Base-by-base conservation (phyloP, 1,284 basidiomycete genomes). In the Boletellus deceptivus region DNA sequence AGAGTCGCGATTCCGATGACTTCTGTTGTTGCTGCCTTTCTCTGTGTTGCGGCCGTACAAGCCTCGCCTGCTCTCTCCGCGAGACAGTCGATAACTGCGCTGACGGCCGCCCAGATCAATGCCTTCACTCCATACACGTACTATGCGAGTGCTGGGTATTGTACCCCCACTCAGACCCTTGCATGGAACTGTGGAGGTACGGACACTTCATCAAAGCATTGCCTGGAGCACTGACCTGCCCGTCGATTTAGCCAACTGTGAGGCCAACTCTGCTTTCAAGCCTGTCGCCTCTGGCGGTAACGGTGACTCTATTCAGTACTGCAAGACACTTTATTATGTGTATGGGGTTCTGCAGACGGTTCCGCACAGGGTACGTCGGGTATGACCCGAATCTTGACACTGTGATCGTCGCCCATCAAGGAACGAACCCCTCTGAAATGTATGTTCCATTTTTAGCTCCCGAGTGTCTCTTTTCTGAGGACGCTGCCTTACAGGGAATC, bases 201-300 rank as follows among this genome's bases (percentile, higher is more conserved):
- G 73, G 14, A 34, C 36, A 18, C 7, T 20, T 10, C 11, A 16
- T 18, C 2, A 3, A 25, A n/a, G 7, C 5, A 0, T 4, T 46
- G 17, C 24, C 16, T 22, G 4, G 14, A 36, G 45, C 16, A 18
- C 31, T 48, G 25, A 52, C 22, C 18, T 10, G 24, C 10, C 6
- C 36, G 16, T 47, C 1, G 43, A 42, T 50, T 6, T 31, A 83
- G 82, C 69, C 2, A 76, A 77, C 54, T 88, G 84, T 55, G 47
- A 75, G 17, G 79, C 76, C 5, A 85, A 84, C 59, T 65, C 80
- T 2, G 62, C 59, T 6, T 87, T 87, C 55, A 49, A 74, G 27
- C 80, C 83, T 1, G 65, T 80, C 8, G 84, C 83, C 7, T 76
- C 82, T 5, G 86, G 84, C 36, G 86, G 85, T 2, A 72, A 87